Evolutionary conservation across 2,329 filamentous ascomycete genomes (phyloP).

Genomic region (Aspergillus fischeri): DNA sequence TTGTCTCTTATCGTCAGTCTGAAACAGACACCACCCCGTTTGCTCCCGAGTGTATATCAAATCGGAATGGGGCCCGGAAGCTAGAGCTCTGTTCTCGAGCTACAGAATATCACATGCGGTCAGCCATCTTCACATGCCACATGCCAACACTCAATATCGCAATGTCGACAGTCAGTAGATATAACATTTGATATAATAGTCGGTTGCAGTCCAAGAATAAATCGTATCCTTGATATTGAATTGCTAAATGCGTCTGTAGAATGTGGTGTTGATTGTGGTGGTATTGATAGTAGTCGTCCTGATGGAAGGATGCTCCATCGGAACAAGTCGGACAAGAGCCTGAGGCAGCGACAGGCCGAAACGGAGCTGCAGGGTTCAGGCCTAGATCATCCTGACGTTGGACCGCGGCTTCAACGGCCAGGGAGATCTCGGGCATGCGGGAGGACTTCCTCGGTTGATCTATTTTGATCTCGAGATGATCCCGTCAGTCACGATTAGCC

Average conservation of each 20-base stretch:
- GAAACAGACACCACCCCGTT: neutral
- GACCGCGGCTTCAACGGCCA: slow-evolving; percentile 11
- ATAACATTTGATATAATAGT: neutral
- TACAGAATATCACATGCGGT: neutral
- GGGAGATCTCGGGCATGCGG: slow-evolving; percentile 16
- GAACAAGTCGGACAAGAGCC: neutral
- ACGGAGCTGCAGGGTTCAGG: neutral
- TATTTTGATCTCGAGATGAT: neutral
- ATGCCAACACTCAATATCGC: neutral
- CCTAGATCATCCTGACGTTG: neutral
- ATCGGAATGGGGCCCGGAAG: neutral
- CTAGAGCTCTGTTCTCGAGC: neutral
- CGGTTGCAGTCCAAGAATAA: neutral
- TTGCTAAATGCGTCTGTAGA: neutral
- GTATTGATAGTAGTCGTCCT: neutral
- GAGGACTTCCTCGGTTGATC: slow-evolving; percentile 9
- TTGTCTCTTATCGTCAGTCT: neutral
- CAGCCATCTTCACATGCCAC: slow-evolving; percentile 1
- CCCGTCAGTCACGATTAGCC: neutral
- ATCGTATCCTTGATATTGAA: neutral
- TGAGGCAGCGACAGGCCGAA: neutral
- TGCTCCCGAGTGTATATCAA: neutral
- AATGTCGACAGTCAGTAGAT: neutral
- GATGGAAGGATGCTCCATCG: neutral
- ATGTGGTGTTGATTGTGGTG: neutral